Evolutionary conservation across 129 eudicot genomes (phyloP).

Genomic region (Helianthus tuberosus): DNA sequence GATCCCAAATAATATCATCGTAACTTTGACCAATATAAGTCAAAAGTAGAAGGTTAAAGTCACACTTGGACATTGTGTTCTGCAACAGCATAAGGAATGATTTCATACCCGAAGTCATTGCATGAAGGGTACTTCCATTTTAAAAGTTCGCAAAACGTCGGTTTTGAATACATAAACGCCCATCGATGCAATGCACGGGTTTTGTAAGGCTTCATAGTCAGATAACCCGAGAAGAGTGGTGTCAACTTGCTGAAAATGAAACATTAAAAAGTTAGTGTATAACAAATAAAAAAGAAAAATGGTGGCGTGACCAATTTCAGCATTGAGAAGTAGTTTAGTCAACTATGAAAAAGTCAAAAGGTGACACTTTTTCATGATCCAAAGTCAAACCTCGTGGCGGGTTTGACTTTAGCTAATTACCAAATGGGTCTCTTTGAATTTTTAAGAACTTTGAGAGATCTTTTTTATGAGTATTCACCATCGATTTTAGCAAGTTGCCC

Average conservation of each 20-base stretch:
- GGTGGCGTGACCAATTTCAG: not conserved
- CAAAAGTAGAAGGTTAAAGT: not conserved
- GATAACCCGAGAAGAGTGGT: slow-evolving; percentile 82
- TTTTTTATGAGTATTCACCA: slow-evolving; percentile 42
- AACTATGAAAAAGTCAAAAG: slow-evolving; percentile 18
- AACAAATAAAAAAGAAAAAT: not conserved
- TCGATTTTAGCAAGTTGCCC: slow-evolving; percentile 64
- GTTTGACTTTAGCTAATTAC: not conserved
- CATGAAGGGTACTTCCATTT: slow-evolving; percentile 59
- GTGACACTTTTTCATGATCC: not conserved
- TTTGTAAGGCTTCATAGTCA: slow-evolving; percentile 46
- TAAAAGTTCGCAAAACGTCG: slow-evolving; percentile 72
- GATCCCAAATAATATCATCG: not conserved
- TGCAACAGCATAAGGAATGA: slow-evolving; percentile 75
- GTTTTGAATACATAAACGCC: slow-evolving; percentile 87
- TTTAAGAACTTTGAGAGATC: not conserved
- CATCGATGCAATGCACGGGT: slow-evolving; percentile 92
- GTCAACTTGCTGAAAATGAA: slow-evolving; percentile 74
- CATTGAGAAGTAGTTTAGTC: slow-evolving; percentile 1
- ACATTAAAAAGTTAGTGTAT: not conserved
- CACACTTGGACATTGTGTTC: slow-evolving; percentile 89
- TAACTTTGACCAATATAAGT: not conserved
- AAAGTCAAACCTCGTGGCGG: not conserved
- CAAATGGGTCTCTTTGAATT: not conserved
- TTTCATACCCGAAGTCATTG: slow-evolving; percentile 93